Evolutionary conservation across 192 early-diverging fungal species (phyloP).

Genomic region (Coemansia sp.): DNA sequence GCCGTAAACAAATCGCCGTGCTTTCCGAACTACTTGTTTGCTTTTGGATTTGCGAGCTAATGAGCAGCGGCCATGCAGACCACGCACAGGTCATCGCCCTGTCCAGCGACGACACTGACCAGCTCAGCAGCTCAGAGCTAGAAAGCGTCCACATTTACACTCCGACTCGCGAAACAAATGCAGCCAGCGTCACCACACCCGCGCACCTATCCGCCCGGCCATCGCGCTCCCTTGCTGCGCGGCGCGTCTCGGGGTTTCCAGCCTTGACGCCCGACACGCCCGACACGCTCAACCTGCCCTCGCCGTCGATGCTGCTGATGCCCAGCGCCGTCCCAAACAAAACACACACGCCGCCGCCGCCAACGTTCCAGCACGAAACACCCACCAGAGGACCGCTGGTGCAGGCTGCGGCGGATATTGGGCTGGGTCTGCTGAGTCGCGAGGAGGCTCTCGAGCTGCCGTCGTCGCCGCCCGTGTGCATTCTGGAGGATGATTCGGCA

Average conservation of each 20-base stretch:
- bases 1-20: no score
- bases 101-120: background rate
- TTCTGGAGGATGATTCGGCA: no score
- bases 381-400: no score
- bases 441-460: constrained; percentile 27
- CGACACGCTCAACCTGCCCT: constrained; percentile 29
- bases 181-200: background rate
- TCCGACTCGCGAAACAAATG: no score
- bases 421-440: background rate
- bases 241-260: background rate
- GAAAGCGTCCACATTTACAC: background rate
- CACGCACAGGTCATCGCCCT: no score
- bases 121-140: background rate
- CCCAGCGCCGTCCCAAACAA: no score
- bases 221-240: no score
- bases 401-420: background rate
- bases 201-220: background rate
- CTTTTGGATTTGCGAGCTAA: no score
- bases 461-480: constrained; percentile 25
- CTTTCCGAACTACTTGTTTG: no score
- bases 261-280: constrained; percentile 25
- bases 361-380: no score
- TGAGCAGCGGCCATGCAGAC: no score
- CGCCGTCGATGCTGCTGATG: constrained; percentile 24
- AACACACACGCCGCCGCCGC: no score